Percentiles rank a stretch among this genome's conserved stretches.
Evolutionary conservation across 768 basidiomycete genomes (phyloP).

Genomic region (Kondoa subrosea): DNA sequence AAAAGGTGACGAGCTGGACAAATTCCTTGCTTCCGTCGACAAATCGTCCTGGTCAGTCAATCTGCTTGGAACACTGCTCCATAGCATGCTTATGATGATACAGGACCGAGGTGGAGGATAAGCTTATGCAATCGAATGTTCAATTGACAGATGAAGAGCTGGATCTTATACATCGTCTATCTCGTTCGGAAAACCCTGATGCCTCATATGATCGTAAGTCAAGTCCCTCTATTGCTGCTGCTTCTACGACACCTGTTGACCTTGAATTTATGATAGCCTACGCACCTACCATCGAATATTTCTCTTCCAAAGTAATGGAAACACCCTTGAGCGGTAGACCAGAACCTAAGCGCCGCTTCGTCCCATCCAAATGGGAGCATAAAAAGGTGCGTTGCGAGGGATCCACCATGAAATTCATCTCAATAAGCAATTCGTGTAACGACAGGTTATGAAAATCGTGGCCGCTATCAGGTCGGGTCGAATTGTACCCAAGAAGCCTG

Average conservation of each 20-base stretch:
- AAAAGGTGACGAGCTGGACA: conserved; percentile 89
- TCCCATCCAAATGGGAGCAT: conserved; percentile 98
- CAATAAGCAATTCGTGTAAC: not conserved
- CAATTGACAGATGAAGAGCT: conserved; percentile 76
- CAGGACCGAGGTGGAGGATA: conserved; percentile 87
- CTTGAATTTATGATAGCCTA: conserved; percentile 38
- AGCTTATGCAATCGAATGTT: conserved; percentile 65
- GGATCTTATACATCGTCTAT: conserved; percentile 82
- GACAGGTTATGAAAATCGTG: conserved; percentile 95
- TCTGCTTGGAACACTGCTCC: not conserved
- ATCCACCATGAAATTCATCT: not conserved
- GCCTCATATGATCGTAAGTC: conserved; percentile 50
- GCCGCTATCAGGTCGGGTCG: conserved; percentile 92
- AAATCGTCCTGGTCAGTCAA: conserved; percentile 65
- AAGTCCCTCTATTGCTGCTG: not conserved
- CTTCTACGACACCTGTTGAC: conserved; percentile 2
- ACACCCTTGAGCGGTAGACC: conserved; percentile 78
- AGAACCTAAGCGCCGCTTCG: conserved; percentile 89
- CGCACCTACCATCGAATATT: conserved; percentile 87
- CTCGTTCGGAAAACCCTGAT: conserved; percentile 81
- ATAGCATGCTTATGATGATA: conserved; percentile 3
- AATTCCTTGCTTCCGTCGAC: conserved; percentile 82
- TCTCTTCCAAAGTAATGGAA: conserved; percentile 82
- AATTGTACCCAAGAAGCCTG: conserved; percentile 77
- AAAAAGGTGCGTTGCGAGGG: conserved; percentile 52